Evolutionary conservation across 1,284 basidiomycete genomes (phyloP), one percentile per base, ranked within the genome.

Genomic region (Irpex sp.): DNA sequence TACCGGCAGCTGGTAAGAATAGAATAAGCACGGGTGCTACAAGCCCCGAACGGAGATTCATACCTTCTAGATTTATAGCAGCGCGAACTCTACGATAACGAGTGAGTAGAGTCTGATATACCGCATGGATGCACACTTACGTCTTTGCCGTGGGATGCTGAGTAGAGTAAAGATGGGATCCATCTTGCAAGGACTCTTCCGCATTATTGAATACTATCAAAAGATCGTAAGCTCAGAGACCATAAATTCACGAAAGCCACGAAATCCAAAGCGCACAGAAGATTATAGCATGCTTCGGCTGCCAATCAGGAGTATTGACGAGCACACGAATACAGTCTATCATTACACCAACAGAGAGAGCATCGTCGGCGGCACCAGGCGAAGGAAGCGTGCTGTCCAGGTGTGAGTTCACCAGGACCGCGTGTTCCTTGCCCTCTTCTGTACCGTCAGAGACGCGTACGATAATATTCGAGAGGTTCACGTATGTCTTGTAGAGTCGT

Each of bases 171-270:
- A 97, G 80, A 75, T 99, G 96, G 0, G 94, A 96, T 0, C 93
- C 96, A 71, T 98, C 96, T 75, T 97, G 96, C n/a, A 97, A 76
- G 0, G 89, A 92, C 71, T 97, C 94, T 74, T 99, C 96, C 5
- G 92, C 97, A 66, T 97, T 88, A 72, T 98, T 98, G 81, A 97
- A 98, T 65, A 98, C 93, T 95, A 66, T 26, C 26, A 5, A 48
- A 7, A 37, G 52, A 58, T 37, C 11, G 9, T 26, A 6, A 19
- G 3, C 3, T 0, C n/a, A 17, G 7, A 26, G 37, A 17, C 44
- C 5, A 17, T 17, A 40, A 56, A 21, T 21, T 40, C 47, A 56
- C 17, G 4, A 5, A 31, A 31, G 4, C 31, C 31, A 31, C 4
- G 44, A 65, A n/a, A n/a, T n/a, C n/a, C n/a, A n/a, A 15, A 13